Evolutionary conservation across 2,329 filamentous ascomycete species (phyloP).

Genomic region (Colletotrichum higginsianum): DNA sequence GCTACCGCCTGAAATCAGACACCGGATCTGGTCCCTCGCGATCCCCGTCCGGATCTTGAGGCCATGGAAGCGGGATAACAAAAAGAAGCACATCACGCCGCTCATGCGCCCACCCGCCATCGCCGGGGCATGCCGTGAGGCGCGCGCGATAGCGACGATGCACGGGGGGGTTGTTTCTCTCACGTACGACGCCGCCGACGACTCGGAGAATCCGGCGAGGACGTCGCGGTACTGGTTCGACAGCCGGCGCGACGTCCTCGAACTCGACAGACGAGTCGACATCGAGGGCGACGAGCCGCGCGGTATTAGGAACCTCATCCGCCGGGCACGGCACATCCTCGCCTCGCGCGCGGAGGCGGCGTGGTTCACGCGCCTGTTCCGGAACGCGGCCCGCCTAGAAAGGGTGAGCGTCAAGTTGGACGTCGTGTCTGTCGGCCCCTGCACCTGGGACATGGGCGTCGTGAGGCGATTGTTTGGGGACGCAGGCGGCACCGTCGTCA

Average conservation of each 20-base stretch:
- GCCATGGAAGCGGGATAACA: not conserved
- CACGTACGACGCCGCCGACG: not conserved
- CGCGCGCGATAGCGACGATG: slow-evolving; percentile 25
- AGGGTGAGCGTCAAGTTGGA: slow-evolving; percentile 28
- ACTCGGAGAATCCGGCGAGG: not conserved
- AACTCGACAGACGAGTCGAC: slow-evolving; percentile 30
- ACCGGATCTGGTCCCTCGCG: slow-evolving; percentile 26
- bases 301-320: not conserved
- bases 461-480: slow-evolving; percentile 12
- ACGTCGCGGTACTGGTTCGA: slow-evolving; percentile 32
- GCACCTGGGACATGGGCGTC: slow-evolving; percentile 16
- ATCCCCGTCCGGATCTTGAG: slow-evolving; percentile 19
- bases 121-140: slow-evolving; percentile 28
- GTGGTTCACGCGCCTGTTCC: slow-evolving; percentile 31
- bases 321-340: slow-evolving; percentile 12
- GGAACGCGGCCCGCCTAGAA: not conserved
- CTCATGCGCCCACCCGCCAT: slow-evolving; percentile 10
- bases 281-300: slow-evolving; percentile 25
- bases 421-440: slow-evolving; percentile 1
- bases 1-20: slow-evolving; percentile 35
- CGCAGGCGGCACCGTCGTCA: slow-evolving; percentile 12
- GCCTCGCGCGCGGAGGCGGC: slow-evolving; percentile 30
- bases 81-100: not conserved
- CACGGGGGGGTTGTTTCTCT: slow-evolving; percentile 8
- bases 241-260: slow-evolving; percentile 23